These are phyloP conservation scores for Pterocarpus macrocarpus DNA, from an alignment of 306 rosid species.

Conservation along the genomic window DNA sequence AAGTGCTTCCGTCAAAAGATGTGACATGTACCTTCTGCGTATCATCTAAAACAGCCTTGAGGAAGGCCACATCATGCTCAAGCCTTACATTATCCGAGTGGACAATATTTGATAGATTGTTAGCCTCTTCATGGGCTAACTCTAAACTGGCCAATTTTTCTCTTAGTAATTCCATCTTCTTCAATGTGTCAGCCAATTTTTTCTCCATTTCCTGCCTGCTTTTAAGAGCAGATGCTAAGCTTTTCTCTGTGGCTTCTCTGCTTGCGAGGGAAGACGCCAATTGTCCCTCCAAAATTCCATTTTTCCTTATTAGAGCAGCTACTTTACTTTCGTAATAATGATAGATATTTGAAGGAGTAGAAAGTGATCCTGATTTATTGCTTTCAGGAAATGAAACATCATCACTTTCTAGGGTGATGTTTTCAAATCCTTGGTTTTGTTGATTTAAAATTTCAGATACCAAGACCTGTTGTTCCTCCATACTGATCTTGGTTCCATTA, in stretches of 20 bases:
- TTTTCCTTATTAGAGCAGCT: slow-evolving; percentile 76
- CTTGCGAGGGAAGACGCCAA: slow-evolving; percentile 73
- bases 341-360: slow-evolving; percentile 69
- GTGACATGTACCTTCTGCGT: slow-evolving; percentile 78
- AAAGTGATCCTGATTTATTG: slow-evolving; percentile 64
- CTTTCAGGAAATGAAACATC: slow-evolving; percentile 60
- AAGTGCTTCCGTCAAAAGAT: background rate
- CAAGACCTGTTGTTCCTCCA: slow-evolving; percentile 43
- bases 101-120: slow-evolving; percentile 82
- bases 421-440: slow-evolving; percentile 67
- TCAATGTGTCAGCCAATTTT: slow-evolving; percentile 64
- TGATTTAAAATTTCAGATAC: slow-evolving; percentile 63
- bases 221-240: slow-evolving; percentile 71
- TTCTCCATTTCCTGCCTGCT: slow-evolving; percentile 85
- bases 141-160: slow-evolving; percentile 84
- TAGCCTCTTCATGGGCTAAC: slow-evolving; percentile 88
- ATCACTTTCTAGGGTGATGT: slow-evolving; percentile 56
- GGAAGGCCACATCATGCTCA: slow-evolving; percentile 96
- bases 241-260: slow-evolving; percentile 85
- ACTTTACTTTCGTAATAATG: slow-evolving; percentile 81
- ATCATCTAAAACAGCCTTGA: slow-evolving; percentile 94
- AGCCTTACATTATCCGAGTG: slow-evolving; percentile 94
- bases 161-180: slow-evolving; percentile 76
- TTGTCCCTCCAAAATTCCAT: slow-evolving; percentile 88
- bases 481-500: slow-evolving; percentile 58